Percentiles rank a stretch among this genome's conserved stretches.
phyloP scores from a whole-genome alignment of 2,329 filamentous ascomycete genomes.

The Cladophialophora bantiana region DNA sequence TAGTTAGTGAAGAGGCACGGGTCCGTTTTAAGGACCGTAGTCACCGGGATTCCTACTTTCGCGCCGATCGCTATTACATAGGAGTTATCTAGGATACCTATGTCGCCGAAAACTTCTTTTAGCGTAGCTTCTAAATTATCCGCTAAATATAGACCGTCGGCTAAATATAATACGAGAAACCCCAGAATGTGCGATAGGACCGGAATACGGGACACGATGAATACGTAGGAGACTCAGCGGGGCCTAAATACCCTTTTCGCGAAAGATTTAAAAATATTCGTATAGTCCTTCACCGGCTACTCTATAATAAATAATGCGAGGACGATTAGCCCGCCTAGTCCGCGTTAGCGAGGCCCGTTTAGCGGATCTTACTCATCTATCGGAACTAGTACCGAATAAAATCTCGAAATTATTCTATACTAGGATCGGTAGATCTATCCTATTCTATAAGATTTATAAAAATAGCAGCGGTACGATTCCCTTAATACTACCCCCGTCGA shows the following conservation, averaged over 20 bases:
- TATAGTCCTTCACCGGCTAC: constrained; percentile 33
- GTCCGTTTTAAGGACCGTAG: constrained; percentile 32
- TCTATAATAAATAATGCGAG: constrained; percentile 34
- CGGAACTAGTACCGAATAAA: constrained; percentile 28
- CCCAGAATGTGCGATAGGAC: constrained; percentile 24
- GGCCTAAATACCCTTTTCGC: constrained; percentile 35
- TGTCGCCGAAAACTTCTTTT: constrained; percentile 35
- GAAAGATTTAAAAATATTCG: constrained; percentile 32
- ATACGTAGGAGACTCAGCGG: constrained; percentile 26
- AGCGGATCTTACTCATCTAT: constrained; percentile 21
- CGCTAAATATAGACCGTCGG: constrained; percentile 37
- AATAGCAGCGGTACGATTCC: constrained; percentile 37
- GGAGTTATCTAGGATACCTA: constrained; percentile 37
- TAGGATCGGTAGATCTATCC: constrained; percentile 24
- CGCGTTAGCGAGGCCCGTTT: constrained; percentile 15
- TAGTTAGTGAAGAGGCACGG: constrained; percentile 41
- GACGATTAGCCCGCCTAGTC: constrained; percentile 36
- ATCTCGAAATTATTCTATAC: constrained; percentile 31
- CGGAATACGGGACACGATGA: constrained; percentile 24
- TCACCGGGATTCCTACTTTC: constrained; percentile 36
- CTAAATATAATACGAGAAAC: constrained; percentile 23
- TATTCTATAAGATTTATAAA: constrained; percentile 22
- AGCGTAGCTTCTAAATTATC: constrained; percentile 37
- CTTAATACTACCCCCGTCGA: constrained; percentile 41
- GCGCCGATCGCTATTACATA: constrained; percentile 34